A percentile compares a stretch with the other conserved stretches of the same genome.
Conservation (phyloP, 495 filamentous ascomycete species). For the Poronia punctata region DNA sequence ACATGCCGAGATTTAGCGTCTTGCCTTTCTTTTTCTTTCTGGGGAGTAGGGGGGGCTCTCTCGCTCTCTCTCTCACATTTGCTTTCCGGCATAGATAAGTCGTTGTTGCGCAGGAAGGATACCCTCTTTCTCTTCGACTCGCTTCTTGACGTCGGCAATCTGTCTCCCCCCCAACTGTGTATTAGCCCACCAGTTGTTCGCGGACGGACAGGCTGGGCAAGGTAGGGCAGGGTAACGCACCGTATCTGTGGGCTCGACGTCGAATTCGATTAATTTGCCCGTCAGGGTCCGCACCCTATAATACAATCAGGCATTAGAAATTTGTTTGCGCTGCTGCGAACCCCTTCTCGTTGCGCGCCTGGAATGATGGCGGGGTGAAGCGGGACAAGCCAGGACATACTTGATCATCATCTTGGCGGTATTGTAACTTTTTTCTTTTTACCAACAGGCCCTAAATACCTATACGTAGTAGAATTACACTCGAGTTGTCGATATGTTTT, state of each 20-base stretch:
- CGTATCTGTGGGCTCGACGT: slow-evolving; percentile 88
- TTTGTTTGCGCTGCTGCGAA: neutral
- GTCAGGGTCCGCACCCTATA: slow-evolving; percentile 91
- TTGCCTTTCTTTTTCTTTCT: neutral
- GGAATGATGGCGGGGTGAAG: slow-evolving; percentile 9
- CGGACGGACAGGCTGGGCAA: neutral
- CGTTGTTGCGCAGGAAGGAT: slow-evolving; percentile 97
- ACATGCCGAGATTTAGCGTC: slow-evolving; percentile 5
- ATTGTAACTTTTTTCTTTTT: neutral
- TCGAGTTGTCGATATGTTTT: no score
- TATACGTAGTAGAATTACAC: no score
- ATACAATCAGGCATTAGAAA: neutral
- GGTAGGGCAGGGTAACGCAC: slow-evolving; percentile 35
- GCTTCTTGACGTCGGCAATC: slow-evolving; percentile 95
- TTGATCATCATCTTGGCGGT: slow-evolving; percentile 42
- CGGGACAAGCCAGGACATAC: slow-evolving; percentile 20
- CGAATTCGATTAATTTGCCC: slow-evolving; percentile 96
- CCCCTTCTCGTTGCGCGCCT: neutral
- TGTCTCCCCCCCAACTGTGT: slow-evolving; percentile 28
- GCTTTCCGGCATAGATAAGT: slow-evolving; percentile 92
- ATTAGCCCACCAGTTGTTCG: no score
- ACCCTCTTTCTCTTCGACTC: slow-evolving; percentile 96
- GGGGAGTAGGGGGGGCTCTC: slow-evolving; percentile 10
- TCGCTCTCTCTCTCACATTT: no score
- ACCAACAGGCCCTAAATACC: no score